These are phyloP conservation scores for Plantago major DNA, from an alignment of 257 asterid species.

Conservation along the genomic window DNA sequence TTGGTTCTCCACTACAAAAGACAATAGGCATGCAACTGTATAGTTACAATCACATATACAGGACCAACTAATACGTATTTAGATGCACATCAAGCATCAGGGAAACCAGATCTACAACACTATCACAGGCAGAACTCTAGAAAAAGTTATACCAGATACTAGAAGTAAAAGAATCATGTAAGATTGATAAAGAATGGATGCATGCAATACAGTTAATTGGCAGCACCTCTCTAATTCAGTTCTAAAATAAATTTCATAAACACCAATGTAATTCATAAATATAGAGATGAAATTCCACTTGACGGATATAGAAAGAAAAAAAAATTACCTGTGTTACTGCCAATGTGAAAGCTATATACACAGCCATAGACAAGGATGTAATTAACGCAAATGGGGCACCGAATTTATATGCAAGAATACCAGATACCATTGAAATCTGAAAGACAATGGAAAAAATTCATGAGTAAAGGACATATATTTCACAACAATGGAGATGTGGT, in stretches of 20 bases:
- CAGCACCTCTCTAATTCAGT: no score
- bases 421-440: slow-evolving; percentile 96
- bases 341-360: slow-evolving; percentile 79
- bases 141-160: slow-evolving; percentile 1
- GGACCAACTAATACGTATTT: slow-evolving; percentile 13
- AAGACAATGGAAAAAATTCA: slow-evolving; percentile 29
- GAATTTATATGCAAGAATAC: slow-evolving; percentile 93
- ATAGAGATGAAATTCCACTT: slow-evolving; percentile 1
- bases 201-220: neutral
- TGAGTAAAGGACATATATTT: slow-evolving; percentile 18
- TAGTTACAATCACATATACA: slow-evolving; percentile 14
- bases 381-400: slow-evolving; percentile 99
- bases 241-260: no score
- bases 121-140: slow-evolving; percentile 3
- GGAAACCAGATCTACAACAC: slow-evolving; percentile 6
- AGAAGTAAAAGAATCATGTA: neutral
- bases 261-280: no score
- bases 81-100: slow-evolving; percentile 11
- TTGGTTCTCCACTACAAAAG: slow-evolving; percentile 91
- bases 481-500: slow-evolving; percentile 11
- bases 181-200: neutral
- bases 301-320: neutral
- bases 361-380: slow-evolving; percentile 82
- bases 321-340: slow-evolving; percentile 81
- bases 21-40: slow-evolving; percentile 20